Evolutionary conservation across 495 filamentous ascomycete genomes (phyloP).

Genomic region (Astrothelium subdiscretum): DNA sequence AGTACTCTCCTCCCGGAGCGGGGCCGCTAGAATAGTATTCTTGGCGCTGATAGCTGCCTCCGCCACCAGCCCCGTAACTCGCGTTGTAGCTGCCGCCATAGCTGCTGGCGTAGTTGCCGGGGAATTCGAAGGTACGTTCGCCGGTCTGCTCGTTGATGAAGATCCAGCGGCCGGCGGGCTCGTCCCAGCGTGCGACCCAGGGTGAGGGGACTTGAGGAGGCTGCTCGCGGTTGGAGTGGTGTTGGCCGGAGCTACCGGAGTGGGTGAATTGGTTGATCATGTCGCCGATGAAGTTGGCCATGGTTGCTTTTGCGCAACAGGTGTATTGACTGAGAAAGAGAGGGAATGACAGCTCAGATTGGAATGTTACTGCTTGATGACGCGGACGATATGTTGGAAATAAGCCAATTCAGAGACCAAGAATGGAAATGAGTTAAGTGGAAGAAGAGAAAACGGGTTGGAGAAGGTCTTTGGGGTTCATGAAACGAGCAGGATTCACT

Average conservation of each 20-base stretch:
- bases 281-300: neutral
- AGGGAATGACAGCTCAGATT: neutral
- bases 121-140: constrained; percentile 46
- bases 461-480: neutral
- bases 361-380: neutral
- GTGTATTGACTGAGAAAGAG: neutral
- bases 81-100: constrained; percentile 20
- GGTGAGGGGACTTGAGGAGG: constrained; percentile 36
- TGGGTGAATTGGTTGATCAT: constrained; percentile 1
- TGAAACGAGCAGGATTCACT: neutral
- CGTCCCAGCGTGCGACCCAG: constrained; percentile 51
- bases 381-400: neutral
- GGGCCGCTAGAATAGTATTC: neutral
- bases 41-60: constrained; percentile 19
- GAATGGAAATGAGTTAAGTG: neutral
- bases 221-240: neutral
- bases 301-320: neutral
- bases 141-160: constrained; percentile 49
- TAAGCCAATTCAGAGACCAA: neutral
- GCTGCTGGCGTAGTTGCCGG: constrained; percentile 10
- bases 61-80: constrained; percentile 16
- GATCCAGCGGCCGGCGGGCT: constrained; percentile 44
- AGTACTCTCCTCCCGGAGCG: neutral
- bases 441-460: neutral
- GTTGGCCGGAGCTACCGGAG: neutral